Percentiles rank a stretch among this genome's conserved stretches.
Conservation (phyloP, 352 stramenopile genomes). For the Phytophthora agathidicida region DNA sequence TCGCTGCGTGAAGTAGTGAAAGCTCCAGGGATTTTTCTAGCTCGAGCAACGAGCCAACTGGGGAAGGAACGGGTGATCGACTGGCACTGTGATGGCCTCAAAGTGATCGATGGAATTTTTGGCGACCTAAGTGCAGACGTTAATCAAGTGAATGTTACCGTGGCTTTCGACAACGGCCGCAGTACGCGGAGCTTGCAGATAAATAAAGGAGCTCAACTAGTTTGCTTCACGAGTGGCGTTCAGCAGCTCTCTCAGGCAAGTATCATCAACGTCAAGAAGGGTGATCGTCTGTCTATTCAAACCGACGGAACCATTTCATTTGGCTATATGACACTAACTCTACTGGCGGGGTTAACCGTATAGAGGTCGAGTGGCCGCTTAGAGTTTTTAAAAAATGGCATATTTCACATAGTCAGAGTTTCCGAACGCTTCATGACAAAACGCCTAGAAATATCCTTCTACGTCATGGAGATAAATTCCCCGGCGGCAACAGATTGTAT, state of each 20-base stretch:
- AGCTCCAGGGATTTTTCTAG: neutral
- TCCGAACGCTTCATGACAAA: too few species aligned
- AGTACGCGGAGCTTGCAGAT: neutral
- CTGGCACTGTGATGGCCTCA: constrained; percentile 12
- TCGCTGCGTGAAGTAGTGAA: neutral
- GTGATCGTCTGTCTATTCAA: constrained; percentile 5
- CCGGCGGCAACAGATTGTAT: too few species aligned
- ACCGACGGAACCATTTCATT: neutral
- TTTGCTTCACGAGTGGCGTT: constrained; percentile 2
- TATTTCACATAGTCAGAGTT: too few species aligned
- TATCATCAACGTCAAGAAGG: constrained; percentile 9
- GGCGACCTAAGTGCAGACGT: constrained; percentile 1
- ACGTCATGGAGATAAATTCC: too few species aligned
- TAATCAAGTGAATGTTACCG: constrained; percentile 14
- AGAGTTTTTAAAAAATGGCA: too few species aligned
- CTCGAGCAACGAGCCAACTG: constrained; percentile 3
- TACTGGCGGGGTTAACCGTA: constrained; percentile 7
- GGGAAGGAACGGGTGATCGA: constrained; percentile 2
- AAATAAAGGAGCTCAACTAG: constrained; percentile 3
- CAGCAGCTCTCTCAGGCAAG: constrained; percentile 5
- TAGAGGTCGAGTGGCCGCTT: constrained; percentile 1
- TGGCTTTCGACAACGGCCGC: constrained; percentile 2
- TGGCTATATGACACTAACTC: constrained; percentile 16
- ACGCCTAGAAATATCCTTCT: too few species aligned
- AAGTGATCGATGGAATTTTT: constrained; percentile 5